Evolutionary conservation across 2,329 filamentous ascomycete genomes (phyloP), one percentile per base, ranked within the genome.

Genomic region (Diaporthe sp.): DNA sequence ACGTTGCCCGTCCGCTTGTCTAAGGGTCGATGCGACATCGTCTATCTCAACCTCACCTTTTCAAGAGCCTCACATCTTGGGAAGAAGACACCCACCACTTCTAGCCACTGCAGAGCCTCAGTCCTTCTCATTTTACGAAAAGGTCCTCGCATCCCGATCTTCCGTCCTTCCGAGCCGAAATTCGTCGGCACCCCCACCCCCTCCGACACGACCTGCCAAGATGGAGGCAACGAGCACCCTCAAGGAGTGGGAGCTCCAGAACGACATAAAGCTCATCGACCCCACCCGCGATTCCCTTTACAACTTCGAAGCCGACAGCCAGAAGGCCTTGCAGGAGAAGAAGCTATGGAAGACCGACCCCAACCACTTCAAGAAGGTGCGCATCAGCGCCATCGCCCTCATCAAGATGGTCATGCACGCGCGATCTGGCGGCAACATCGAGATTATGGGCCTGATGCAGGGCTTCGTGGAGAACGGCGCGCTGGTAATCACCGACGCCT

Each of bases 381-480:
- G 96, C 81, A 96, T 99, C 85, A 97, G 95, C 71, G 95, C 97
- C 75, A 93, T 98, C 17, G 97, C 97, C 7, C 91, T 99, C 75
- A 91, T 98, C 79, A 99, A 99, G 87, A 99, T 99, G 97, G 95
- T 97, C 78, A 98, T 98, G 94, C 97, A 99, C 84, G 97, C 97
- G 13, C 94, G 97, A n/a, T 96, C 95, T 0, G 97, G 97, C 78
- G 96, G 97, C 74, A 92, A 91, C 39, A 90, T 98, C 78, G 97
- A 99, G 87, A 91, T 99, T 80, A 99, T 99, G 97, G 97, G 97
- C 74, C 85, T 99, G 80, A 99, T 99, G 97, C 94, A 98, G 82
- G 97, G 97, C 77, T 98, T 98, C 84, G 93, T 98, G 68, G 91
- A 95, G 78, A 92, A 93, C 57, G 93, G 97, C 80, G 91, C 94